These are phyloP conservation scores for Microcera coccophila DNA, from an alignment of 2,329 filamentous ascomycete species.

Conservation along the genomic window DNA sequence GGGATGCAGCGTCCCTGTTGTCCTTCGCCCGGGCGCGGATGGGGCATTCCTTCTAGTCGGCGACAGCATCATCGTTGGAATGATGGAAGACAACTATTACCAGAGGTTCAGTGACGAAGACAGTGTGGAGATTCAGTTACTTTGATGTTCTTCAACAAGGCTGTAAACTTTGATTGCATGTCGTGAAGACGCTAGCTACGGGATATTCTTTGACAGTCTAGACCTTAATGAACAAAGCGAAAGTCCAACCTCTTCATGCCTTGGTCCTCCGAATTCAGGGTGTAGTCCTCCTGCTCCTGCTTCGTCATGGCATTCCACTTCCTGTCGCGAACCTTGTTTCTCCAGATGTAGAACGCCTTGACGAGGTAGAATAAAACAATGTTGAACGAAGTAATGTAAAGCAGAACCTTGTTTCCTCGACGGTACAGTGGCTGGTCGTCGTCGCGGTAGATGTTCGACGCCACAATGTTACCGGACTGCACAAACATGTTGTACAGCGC, in stretches of 20 bases:
- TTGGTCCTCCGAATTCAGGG: conserved; percentile 47
- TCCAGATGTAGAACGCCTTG: conserved; percentile 46
- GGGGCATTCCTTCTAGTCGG: neutral
- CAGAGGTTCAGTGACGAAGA: no score
- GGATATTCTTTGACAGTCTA: neutral
- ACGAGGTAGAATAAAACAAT: conserved; percentile 43
- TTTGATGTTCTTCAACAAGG: no score
- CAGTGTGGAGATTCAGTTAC: no score
- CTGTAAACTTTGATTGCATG: no score
- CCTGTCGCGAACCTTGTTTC: conserved; percentile 42
- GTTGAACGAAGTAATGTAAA: conserved; percentile 46
- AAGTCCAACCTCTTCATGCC: conserved; percentile 55
- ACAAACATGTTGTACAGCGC: conserved; percentile 59
- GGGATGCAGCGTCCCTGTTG: neutral
- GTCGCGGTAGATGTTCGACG: conserved; percentile 42
- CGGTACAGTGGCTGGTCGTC: conserved; percentile 52
- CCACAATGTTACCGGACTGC: conserved; percentile 41
- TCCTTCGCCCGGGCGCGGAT: neutral
- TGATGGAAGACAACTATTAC: neutral
- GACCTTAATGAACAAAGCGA: conserved; percentile 43
- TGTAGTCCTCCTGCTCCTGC: conserved; percentile 46
- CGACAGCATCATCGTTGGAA: neutral
- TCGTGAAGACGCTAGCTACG: no score
- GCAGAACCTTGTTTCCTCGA: conserved; percentile 46
- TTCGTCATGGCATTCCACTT: conserved; percentile 42